Percentiles rank a stretch among this genome's conserved stretches.
Conservation (phyloP, 352 stramenopile species). For the Phytophthora sp. region DNA sequence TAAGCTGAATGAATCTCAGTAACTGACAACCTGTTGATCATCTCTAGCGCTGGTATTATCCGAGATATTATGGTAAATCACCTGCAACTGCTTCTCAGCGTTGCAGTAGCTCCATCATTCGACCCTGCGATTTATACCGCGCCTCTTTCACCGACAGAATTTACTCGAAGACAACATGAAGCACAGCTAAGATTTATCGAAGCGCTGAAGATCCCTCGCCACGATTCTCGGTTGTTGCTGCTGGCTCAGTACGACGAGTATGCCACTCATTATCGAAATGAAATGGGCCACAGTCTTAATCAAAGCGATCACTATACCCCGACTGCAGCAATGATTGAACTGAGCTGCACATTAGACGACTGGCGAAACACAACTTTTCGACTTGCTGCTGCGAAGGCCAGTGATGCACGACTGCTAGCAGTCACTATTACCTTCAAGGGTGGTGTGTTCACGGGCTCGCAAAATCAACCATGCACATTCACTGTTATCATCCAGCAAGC, state of each 20-base stretch:
- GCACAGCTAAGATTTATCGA: constrained; percentile 28
- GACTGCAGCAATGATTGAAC: constrained; percentile 42
- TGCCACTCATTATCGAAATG: constrained; percentile 28
- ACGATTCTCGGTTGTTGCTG: not conserved
- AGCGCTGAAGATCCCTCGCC: not conserved
- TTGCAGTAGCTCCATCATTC: constrained; percentile 44
- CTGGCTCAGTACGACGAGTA: constrained; percentile 51
- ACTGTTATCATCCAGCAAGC: constrained; percentile 43
- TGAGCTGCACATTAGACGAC: constrained; percentile 22
- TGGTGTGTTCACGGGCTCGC: not conserved
- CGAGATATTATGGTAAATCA: constrained; percentile 88
- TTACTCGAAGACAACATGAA: constrained; percentile 5
- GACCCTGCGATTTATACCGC: not conserved
- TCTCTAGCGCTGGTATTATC: constrained; percentile 64
- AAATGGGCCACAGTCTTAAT: constrained; percentile 11
- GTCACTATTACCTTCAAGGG: constrained; percentile 30
- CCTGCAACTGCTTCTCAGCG: constrained; percentile 63
- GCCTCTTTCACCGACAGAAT: not conserved
- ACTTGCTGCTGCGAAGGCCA: constrained; percentile 52
- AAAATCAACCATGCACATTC: constrained; percentile 25
- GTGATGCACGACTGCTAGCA: constrained; percentile 18
- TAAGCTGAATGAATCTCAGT: not conserved
- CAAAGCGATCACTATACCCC: constrained; percentile 27
- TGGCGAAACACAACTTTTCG: constrained; percentile 49
- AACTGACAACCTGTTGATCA: not conserved